Evolutionary conservation across 2,329 filamentous ascomycete species (phyloP).

Genomic region (Ceratocystis colombiana): DNA sequence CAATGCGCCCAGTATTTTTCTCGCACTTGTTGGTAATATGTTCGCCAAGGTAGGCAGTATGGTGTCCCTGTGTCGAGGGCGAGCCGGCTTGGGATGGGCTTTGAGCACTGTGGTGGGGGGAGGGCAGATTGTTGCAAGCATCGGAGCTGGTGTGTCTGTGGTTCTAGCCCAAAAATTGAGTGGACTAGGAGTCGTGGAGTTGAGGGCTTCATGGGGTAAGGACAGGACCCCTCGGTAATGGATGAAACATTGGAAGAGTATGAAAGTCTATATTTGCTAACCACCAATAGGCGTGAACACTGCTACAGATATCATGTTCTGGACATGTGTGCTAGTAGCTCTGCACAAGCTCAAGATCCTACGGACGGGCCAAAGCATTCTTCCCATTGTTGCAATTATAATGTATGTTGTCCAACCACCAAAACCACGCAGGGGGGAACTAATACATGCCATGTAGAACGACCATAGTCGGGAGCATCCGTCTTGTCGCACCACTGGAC

Average conservation of each 20-base stretch:
- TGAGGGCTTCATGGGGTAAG: slow-evolving; percentile 4
- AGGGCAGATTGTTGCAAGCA: background rate
- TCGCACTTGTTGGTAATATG: background rate
- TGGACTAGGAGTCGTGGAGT: background rate
- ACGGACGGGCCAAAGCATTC: background rate
- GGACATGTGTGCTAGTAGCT: background rate
- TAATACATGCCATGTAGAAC: background rate
- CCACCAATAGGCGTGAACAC: background rate
- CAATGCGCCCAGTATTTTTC: background rate
- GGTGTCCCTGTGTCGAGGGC: background rate
- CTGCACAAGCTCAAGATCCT: background rate
- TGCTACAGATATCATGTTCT: slow-evolving; percentile 4
- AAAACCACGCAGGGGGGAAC: background rate
- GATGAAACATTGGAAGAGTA: no score
- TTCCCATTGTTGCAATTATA: background rate
- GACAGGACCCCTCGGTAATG: background rate
- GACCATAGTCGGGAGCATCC: background rate
- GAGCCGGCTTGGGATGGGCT: background rate
- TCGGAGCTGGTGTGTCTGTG: background rate
- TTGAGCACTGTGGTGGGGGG: background rate
- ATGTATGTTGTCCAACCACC: background rate
- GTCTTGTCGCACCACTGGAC: background rate
- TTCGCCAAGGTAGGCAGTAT: background rate
- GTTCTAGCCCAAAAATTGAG: background rate
- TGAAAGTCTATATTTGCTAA: background rate